Base-by-base conservation (phyloP, 768 basidiomycete species). In the Exidia glandulosa region DNA sequence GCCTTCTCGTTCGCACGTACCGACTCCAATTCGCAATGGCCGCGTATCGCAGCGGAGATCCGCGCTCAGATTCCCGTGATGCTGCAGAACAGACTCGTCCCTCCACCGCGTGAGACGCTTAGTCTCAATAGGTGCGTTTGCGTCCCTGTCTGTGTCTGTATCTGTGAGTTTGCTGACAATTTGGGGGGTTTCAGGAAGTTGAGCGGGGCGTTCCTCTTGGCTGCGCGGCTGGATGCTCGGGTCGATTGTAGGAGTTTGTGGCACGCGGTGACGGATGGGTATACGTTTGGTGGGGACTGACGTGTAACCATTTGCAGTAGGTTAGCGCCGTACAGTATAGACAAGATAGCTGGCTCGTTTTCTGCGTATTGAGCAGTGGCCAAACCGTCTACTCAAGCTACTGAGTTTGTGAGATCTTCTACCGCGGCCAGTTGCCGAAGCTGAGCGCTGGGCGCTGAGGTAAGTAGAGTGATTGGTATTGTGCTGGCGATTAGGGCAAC, bases 71-170 rank as follows among this genome's bases (percentile, higher is more conserved):
- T 99, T 52, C 94, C 95, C 1, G 75, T 88, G 58, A 98, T 99
- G 93, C 78, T 99, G 60, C 77, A 80, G 65, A 79, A 96, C 67
- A 78, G 94, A 55, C 77, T 96, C 31, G 94, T 92, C 0, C 95
- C 95, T 0, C 95, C 95, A 2, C 95, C 95, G 0, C 76, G 82
- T 60, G 94, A 98, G 74, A 97, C 95, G 1, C 97, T 97, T 71
- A 92, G 90, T 70, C 74, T 97, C 58, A 98, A 99, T 70, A 75
- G 93, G 87, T 86, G 62, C 59, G 81, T 69, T 3, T 50, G 3
- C 48, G 10, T 9, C 10, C 16, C 9, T 25, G 3, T 32, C 58
- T 12, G 31, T 23, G 27, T 59, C 41, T 32, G 4, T 34, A 2
- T 13, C n/a, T 52, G 30, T 27, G 4, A 10, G 19, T 2, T 27